Evolutionary conservation across 257 asterid genomes (phyloP).

Genomic region (Hygrophila difformis): DNA sequence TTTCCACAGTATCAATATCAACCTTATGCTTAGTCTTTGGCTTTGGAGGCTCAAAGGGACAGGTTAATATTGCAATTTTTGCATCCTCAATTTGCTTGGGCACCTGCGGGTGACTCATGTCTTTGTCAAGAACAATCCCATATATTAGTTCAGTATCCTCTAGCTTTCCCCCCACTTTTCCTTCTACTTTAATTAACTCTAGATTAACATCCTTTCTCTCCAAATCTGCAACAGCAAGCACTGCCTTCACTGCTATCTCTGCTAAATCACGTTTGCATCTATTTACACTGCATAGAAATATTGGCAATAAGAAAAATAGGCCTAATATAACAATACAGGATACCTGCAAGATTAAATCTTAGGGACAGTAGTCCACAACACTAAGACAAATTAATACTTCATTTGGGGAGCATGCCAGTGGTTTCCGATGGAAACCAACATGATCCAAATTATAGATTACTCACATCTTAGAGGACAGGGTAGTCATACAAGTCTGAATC

Average conservation of each 20-base stretch:
- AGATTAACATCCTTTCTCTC: too few relatives aligned
- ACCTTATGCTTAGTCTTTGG: slow-evolving; percentile 86
- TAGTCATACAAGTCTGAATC: slow-evolving; percentile 64
- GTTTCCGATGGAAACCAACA: too few relatives aligned
- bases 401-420: too few relatives aligned
- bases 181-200: too few relatives aligned
- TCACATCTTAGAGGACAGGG: slow-evolving; percentile 62
- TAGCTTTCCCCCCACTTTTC: slow-evolving; percentile 69
- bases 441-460: slow-evolving; percentile 22
- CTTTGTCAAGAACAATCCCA: slow-evolving; percentile 69
- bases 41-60: slow-evolving; percentile 78
- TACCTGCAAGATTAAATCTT: too few relatives aligned
- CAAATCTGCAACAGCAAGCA: slow-evolving; percentile 67
- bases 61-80: slow-evolving; percentile 61
- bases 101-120: slow-evolving; percentile 83
- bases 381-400: too few relatives aligned
- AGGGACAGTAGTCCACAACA: too few relatives aligned
- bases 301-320: too few relatives aligned
- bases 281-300: slow-evolving; percentile 39
- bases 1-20: slow-evolving; percentile 85
- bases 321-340: too few relatives aligned
- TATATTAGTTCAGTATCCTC: slow-evolving; percentile 65
- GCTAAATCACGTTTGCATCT: slow-evolving; percentile 69
- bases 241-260: slow-evolving; percentile 81
- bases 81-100: slow-evolving; percentile 71